Evolutionary conservation across 441 rosid species (phyloP), one percentile per base, ranked within the genome.

Genomic region (Pelargonium cotyledonis): DNA sequence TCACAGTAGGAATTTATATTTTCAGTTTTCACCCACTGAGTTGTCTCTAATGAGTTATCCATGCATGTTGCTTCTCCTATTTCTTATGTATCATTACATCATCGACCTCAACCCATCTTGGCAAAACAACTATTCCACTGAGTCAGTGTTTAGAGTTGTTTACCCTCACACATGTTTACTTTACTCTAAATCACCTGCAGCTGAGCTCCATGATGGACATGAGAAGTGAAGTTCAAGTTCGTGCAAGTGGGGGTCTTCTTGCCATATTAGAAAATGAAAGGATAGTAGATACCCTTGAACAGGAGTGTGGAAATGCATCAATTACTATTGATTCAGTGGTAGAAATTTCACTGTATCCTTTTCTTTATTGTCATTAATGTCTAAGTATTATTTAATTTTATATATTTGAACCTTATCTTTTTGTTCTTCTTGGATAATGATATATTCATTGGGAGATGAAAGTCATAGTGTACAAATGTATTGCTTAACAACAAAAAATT

Each of bases 131-230:
- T 6, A 29, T 47, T 73, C 26, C 53, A 26, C 58, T 21, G 10
- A 61, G 67, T 53, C 60, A 66, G n/a, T 63, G 63, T 26, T 12
- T 2, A 35, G 19, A 44, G 11, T 68, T 66, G 18, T 63, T 64
- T 21, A 65, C 66, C 11, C 29, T 60, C 29, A 68, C 69, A 53
- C 60, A 68, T 67, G 10, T n/a, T 41, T 41, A 41, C 46, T 41
- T 41, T 64, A 41, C 65, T 63, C 69, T 78, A 78, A 19, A 65
- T 65, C 29, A 51, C 63, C 66, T 80, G 77, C 82, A 95, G 99
- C 84, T 92, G 70, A 89, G 89, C 84, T 92, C 97, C 53, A 91
- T 89, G 99, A 90, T 92, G 96, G 93, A 95, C 78, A 82, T 89
- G 81, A 89, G 88, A 79, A 95, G 92, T 77, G 98, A 92, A 70